These are phyloP conservation scores for Maudiozyma humilis DNA, from an alignment of 1,139 yeast species.

Conservation along the genomic window DNA sequence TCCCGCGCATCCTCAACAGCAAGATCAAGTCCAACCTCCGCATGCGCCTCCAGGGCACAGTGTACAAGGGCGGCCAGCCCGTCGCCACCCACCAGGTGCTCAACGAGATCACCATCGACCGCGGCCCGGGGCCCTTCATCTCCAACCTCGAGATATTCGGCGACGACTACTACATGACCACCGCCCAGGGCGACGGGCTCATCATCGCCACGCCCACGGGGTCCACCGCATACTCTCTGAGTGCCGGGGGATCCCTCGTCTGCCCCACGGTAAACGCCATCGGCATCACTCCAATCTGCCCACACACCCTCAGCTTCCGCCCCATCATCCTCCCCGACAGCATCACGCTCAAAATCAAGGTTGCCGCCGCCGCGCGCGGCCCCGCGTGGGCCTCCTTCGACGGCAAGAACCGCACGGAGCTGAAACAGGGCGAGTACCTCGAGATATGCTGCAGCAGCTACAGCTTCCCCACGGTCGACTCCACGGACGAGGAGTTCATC, in stretches of 20 bases:
- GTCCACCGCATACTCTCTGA: conserved; percentile 80
- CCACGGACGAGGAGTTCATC: conserved; percentile 68
- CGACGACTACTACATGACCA: conserved; percentile 68
- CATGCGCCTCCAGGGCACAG: conserved; percentile 69
- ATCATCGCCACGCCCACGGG: conserved; percentile 90
- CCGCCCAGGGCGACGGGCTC: conserved; percentile 86
- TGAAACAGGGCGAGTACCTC: conserved; percentile 66
- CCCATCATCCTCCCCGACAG: conserved; percentile 84
- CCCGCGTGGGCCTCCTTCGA: conserved; percentile 92
- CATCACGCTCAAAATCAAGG: conserved; percentile 67
- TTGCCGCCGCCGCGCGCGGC: conserved; percentile 56
- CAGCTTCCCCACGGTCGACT: conserved; percentile 78
- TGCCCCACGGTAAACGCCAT: conserved; percentile 88
- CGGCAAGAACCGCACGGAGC: conserved; percentile 68
- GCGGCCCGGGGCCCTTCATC: conserved; percentile 85
- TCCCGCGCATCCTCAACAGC: conserved; percentile 49
- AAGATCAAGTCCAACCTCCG: conserved; percentile 74
- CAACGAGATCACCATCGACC: conserved; percentile 74
- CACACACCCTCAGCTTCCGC: conserved; percentile 80
- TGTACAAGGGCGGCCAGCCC: conserved; percentile 34
- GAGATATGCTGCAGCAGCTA: conserved; percentile 70
- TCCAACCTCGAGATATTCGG: conserved; percentile 79
- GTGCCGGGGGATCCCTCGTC: conserved; percentile 86
- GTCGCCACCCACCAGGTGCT: conserved; percentile 52
- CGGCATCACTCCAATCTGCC: conserved; percentile 86